phyloP scores from a whole-genome alignment of 2,329 filamentous ascomycete species.

The Dactylonectria estremocensis region DNA sequence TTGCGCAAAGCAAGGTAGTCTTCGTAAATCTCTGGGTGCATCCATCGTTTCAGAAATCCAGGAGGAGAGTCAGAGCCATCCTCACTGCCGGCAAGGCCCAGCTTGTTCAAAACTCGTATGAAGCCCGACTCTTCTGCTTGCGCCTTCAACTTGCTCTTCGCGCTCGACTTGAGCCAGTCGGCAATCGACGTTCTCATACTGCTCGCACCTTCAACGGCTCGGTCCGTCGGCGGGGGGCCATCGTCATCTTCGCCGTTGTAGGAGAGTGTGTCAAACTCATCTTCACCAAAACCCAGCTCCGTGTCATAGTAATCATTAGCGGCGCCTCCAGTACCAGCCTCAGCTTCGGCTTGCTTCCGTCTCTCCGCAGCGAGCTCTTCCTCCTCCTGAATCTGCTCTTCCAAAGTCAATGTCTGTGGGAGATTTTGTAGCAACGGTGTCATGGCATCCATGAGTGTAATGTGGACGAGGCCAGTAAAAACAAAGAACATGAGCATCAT shows the following conservation, averaged over 20 bases:
- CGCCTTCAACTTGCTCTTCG: slow-evolving; percentile 51
- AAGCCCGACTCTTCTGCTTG: slow-evolving; percentile 48
- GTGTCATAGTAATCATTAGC: slow-evolving; percentile 56
- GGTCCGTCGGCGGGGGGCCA: slow-evolving; percentile 43
- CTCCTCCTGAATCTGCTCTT: slow-evolving; percentile 63
- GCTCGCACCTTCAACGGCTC: slow-evolving; percentile 58
- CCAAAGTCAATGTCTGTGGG: slow-evolving; percentile 77
- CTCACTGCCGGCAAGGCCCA: slow-evolving; percentile 47
- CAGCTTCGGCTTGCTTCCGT: slow-evolving; percentile 42
- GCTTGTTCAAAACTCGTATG: slow-evolving; percentile 45
- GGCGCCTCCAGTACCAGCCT: slow-evolving; percentile 40
- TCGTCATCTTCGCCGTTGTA: slow-evolving; percentile 48
- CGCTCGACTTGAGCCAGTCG: slow-evolving; percentile 56
- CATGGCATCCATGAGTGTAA: slow-evolving; percentile 81
- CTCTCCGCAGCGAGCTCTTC: slow-evolving; percentile 64
- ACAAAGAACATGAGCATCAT: slow-evolving; percentile 84
- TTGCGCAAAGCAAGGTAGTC: slow-evolving; percentile 80
- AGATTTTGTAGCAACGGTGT: slow-evolving; percentile 84
- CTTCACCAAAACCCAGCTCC: slow-evolving; percentile 54
- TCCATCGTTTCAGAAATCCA: slow-evolving; percentile 76
- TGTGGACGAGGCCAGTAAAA: slow-evolving; percentile 83
- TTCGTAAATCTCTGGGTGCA: slow-evolving; percentile 83
- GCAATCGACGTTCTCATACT: slow-evolving; percentile 51
- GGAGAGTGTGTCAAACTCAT: slow-evolving; percentile 46
- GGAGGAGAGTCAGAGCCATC: slow-evolving; percentile 50